Base-by-base conservation (phyloP, 1,139 yeast genomes). In the Pichia sp. region DNA sequence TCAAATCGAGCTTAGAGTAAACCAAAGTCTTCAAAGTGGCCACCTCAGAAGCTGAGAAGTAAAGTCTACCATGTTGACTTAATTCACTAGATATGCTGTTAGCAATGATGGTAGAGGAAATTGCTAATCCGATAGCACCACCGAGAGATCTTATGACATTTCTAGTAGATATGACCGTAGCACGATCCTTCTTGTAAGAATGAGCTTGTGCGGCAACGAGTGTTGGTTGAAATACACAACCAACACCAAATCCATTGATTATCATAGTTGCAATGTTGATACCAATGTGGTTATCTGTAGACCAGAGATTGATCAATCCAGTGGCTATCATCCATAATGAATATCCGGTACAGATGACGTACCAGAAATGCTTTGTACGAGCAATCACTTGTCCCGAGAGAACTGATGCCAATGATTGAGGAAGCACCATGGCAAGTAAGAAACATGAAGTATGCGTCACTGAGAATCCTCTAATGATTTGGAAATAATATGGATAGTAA, bases 181-280 rank as follows among this genome's bases (percentile, higher is more conserved):
- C 77, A 31, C 80, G n/a, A n/a, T n/a, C 78, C 2, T 69, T 59
- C 34, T 64, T 64, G 29, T 52, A 58, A 8, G 74, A 64, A 37
- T 72, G 73, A 1, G 79, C 76, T 50, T 71, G 75, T 2, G 66
- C 67, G 1, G 78, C 78, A 8, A 73, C 67, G 62, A 74, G 61
- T 0, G 76, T 66, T 7, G 77, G 76, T 49, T 72, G 79, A 55
- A 73, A 71, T 5, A 72, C 67, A 40, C 60, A 61, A 2, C 77
- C 78, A 13, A 65, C 61, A 0, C 79, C 79, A 5, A 58, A 39
- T 5, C 80, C 80, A 56, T 65, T 62, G 7, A 69, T 32, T 10
- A 69, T 41, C 38, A 70, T 46, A 1, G 31, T 26, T 5, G 26
- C 28, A 13, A 34, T 34, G 15, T 15, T 30, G 16, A 30, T 14